These are phyloP conservation scores for Apiospora marii DNA, from an alignment of 2,329 filamentous ascomycete species.

Conservation along the genomic window DNA sequence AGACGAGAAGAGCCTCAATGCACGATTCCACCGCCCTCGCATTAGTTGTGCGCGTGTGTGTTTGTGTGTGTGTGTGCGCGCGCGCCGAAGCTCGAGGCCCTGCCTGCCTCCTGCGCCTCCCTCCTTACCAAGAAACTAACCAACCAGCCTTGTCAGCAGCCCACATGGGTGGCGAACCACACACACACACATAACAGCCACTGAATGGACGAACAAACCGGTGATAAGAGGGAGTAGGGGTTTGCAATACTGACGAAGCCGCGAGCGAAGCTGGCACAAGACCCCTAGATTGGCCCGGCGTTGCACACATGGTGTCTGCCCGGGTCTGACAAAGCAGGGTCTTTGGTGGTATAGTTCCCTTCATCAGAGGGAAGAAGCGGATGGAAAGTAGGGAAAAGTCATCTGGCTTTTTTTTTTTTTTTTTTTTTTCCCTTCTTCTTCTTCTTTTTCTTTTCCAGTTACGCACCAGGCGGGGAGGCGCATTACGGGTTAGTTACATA, in stretches of 20 bases:
- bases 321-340: background rate
- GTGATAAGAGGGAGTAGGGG: background rate
- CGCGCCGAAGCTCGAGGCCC: background rate
- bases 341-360: background rate
- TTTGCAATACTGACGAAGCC: background rate
- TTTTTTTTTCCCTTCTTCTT: too few relatives aligned
- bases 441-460: background rate
- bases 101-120: background rate
- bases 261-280: background rate
- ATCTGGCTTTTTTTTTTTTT: background rate
- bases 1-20: slow-evolving; percentile 7
- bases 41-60: background rate
- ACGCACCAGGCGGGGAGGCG: background rate
- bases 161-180: slow-evolving; percentile 4
- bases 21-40: background rate
- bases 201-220: background rate
- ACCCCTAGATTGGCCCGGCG: background rate
- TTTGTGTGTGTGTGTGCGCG: background rate
- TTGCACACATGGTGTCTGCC: background rate
- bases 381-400: background rate
- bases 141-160: slow-evolving; percentile 7
- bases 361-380: background rate
- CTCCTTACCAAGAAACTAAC: background rate
- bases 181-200: background rate
- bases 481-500: background rate